Percentiles rank a stretch among this genome's conserved stretches.
phyloP scores from a whole-genome alignment of 2,329 filamentous ascomycete genomes.

The Myrmaecium sp. region DNA sequence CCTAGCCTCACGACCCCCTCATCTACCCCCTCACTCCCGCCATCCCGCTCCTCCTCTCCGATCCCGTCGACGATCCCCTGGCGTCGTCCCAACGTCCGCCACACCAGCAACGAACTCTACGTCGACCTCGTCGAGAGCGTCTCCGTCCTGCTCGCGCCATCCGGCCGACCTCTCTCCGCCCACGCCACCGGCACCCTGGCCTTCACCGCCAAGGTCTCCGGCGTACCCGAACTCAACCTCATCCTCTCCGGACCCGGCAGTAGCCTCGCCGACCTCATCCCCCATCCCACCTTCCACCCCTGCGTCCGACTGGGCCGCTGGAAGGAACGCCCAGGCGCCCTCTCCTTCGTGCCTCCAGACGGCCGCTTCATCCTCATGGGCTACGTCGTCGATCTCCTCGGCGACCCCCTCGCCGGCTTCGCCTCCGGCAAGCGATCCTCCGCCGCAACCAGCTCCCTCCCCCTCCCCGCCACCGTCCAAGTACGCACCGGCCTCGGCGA shows the following conservation, averaged over 20 bases:
- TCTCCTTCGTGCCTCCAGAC: slow-evolving; percentile 94
- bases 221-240: slow-evolving; percentile 77
- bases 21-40: slow-evolving; percentile 8
- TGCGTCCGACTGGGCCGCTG: slow-evolving; percentile 83
- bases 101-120: slow-evolving; percentile 94
- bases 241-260: slow-evolving; percentile 55
- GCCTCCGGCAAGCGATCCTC: slow-evolving; percentile 11
- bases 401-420: slow-evolving; percentile 32
- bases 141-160: slow-evolving; percentile 75
- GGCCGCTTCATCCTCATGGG: slow-evolving; percentile 84
- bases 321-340: slow-evolving; percentile 72
- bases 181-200: slow-evolving; percentile 84
- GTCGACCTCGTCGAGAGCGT: slow-evolving; percentile 89
- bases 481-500: slow-evolving; percentile 65
- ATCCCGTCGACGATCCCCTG: slow-evolving; percentile 51
- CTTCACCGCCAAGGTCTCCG: slow-evolving; percentile 89
- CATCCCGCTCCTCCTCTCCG: slow-evolving; percentile 6
- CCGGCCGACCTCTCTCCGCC: slow-evolving; percentile 70
- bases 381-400: slow-evolving; percentile 84
- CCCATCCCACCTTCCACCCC: slow-evolving; percentile 87
- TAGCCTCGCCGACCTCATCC: slow-evolving; percentile 59
- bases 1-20: slow-evolving; percentile 13
- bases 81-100: slow-evolving; percentile 79
- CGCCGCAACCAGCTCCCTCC: slow-evolving; percentile 31
- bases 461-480: slow-evolving; percentile 67